These are phyloP conservation scores for Metroxylon sagu DNA, from an alignment of 176 grass and related monocot genomes.

Conservation along the genomic window DNA sequence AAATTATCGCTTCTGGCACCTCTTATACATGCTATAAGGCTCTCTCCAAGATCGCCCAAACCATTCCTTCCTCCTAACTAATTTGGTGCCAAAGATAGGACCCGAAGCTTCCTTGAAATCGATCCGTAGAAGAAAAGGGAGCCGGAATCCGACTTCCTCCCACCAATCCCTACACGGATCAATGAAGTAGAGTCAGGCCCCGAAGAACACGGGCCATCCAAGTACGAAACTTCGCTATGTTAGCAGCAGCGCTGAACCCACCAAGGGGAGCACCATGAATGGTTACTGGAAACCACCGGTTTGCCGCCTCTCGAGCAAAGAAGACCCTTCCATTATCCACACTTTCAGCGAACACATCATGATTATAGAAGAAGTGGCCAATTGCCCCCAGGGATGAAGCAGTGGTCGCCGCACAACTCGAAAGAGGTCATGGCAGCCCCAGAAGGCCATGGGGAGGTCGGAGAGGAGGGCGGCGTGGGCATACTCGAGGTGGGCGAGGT, in stretches of 20 bases:
- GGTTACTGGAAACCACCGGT: conserved; percentile 76
- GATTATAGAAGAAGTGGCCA: conserved; percentile 74
- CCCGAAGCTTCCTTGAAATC: conserved; percentile 56
- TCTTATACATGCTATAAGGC: conserved; percentile 56
- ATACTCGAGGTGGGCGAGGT: conserved; percentile 88
- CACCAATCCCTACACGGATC: conserved; percentile 50
- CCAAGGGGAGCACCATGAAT: conserved; percentile 95
- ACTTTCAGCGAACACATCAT: conserved; percentile 84
- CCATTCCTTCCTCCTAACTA: conserved; percentile 52
- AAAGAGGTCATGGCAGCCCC: conserved; percentile 97
- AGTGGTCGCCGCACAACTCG: conserved; percentile 91
- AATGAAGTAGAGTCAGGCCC: conserved; percentile 51
- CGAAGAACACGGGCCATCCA: conserved; percentile 49
- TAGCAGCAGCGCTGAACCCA: conserved; percentile 79
- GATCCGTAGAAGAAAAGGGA: conserved; percentile 69
- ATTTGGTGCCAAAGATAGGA: conserved; percentile 64
- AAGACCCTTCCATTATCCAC: conserved; percentile 62
- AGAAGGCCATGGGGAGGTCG: conserved; percentile 83
- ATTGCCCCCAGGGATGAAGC: conserved; percentile 91
- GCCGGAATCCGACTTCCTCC: conserved; percentile 42
- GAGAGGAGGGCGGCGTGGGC: conserved; percentile 77
- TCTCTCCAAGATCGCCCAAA: conserved; percentile 55
- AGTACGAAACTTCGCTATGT: conserved; percentile 68
- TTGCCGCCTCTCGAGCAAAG: conserved; percentile 88
- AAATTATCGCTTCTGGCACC: conserved; percentile 34